Evolutionary conservation across 305 asterid species (phyloP).

Genomic region (Coffea humblotiana): DNA sequence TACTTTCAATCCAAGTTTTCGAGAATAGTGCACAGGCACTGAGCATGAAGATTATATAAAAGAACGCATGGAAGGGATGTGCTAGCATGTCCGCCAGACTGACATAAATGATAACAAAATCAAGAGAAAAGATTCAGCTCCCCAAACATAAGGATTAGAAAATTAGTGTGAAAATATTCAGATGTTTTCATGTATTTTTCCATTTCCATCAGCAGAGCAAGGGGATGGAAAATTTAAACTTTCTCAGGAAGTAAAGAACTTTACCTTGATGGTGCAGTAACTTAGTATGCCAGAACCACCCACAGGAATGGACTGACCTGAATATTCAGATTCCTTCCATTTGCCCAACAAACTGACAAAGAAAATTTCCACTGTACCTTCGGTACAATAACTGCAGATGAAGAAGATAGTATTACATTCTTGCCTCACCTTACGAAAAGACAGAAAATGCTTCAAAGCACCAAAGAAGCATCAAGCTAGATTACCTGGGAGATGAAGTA

Average conservation of each 20-base stretch:
- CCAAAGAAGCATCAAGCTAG: not conserved
- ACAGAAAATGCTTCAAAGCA: conserved; percentile 5
- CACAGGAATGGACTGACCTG: conserved; percentile 65
- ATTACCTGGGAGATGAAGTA: conserved; percentile 77
- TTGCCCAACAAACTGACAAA: conserved; percentile 64
- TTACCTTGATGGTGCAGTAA: conserved; percentile 77
- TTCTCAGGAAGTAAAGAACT: not conserved
- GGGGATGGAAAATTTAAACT: not conserved
- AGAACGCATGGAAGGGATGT: conserved; percentile 76
- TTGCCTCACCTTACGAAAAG: not conserved
- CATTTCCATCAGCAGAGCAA: not conserved
- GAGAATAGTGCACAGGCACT: conserved; percentile 78
- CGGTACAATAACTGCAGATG: conserved; percentile 50
- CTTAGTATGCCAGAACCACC: conserved; percentile 69
- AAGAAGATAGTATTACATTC: too few species aligned
- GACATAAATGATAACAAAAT: conserved; percentile 26
- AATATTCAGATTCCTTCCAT: conserved; percentile 78
- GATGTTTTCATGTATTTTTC: too few species aligned
- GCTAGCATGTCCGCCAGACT: conserved; percentile 70
- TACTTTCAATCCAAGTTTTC: conserved; percentile 80
- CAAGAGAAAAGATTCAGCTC: not conserved
- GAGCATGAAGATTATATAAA: conserved; percentile 69
- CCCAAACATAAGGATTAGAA: too few species aligned
- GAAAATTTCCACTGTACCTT: conserved; percentile 61
- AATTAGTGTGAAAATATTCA: too few species aligned